Conservation (phyloP, 768 basidiomycete genomes). For the Ramaria rubella region DNA sequence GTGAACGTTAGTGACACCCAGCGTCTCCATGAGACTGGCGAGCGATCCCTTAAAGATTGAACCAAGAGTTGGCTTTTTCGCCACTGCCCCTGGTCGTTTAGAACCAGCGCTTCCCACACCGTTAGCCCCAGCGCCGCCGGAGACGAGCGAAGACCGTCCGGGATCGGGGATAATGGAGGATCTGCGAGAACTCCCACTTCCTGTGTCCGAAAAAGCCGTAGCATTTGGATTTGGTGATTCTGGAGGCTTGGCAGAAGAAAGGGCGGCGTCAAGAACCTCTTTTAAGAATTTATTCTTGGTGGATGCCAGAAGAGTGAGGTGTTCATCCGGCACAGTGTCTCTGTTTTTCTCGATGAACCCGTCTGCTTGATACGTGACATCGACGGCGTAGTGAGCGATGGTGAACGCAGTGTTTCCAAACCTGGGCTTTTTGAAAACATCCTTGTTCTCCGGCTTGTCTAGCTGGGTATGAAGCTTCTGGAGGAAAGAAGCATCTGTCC, state of each 20-base stretch:
- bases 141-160: conserved; percentile 67
- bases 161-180: conserved; percentile 86
- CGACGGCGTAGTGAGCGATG: conserved; percentile 94
- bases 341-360: conserved; percentile 99
- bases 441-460: conserved; percentile 74
- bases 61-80: conserved; percentile 93
- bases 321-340: conserved; percentile 98
- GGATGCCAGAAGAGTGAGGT: conserved; percentile 77
- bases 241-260: conserved; percentile 59
- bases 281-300: conserved; percentile 92
- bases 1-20: conserved; percentile 95
- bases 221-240: conserved; percentile 68
- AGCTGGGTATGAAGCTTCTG: conserved; percentile 88
- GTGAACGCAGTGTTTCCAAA: conserved; percentile 97
- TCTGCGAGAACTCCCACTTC: conserved; percentile 69
- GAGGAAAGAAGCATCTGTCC: conserved; percentile 87
- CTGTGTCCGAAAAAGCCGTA: conserved; percentile 73
- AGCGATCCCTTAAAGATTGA: conserved; percentile 97
- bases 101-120: conserved; percentile 27
- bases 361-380: conserved; percentile 97
- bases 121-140: conserved; percentile 34
- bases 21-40: conserved; percentile 92
- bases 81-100: conserved; percentile 61
- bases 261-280: conserved; percentile 88
- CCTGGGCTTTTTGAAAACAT: conserved; percentile 96